Percentiles rank a stretch among this genome's conserved stretches.
phyloP scores from a whole-genome alignment of 2,329 filamentous ascomycete genomes.

The Mycosphaerelloides madeirae region DNA sequence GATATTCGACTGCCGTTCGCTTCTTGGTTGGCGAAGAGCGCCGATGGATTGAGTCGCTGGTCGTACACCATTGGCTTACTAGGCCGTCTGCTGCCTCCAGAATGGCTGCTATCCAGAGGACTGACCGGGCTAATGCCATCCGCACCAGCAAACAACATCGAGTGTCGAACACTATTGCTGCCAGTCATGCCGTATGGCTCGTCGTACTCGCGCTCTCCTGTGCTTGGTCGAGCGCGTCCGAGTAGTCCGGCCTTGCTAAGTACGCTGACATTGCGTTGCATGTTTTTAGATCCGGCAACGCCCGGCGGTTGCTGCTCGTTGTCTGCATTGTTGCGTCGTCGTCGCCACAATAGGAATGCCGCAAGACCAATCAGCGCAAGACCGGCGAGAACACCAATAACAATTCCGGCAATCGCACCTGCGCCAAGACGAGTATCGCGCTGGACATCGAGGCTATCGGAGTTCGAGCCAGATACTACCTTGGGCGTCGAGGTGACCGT shows the following conservation, averaged over 20 bases:
- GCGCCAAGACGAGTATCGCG: slow-evolving; percentile 31
- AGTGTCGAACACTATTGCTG: slow-evolving; percentile 31
- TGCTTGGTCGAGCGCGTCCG: slow-evolving; percentile 22
- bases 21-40: slow-evolving; percentile 40
- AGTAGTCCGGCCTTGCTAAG: slow-evolving; percentile 46
- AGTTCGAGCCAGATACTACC: slow-evolving; percentile 11
- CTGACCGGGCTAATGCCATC: slow-evolving; percentile 29
- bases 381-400: slow-evolving; percentile 39
- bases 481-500: slow-evolving; percentile 41
- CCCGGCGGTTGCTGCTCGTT: slow-evolving; percentile 13
- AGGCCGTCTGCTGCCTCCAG: slow-evolving; percentile 29
- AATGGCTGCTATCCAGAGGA: slow-evolving; percentile 27
- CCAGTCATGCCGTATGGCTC: slow-evolving; percentile 19
- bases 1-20: slow-evolving; percentile 45
- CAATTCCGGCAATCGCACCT: slow-evolving; percentile 41
- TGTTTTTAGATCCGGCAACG: slow-evolving; percentile 8
- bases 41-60: slow-evolving; percentile 46
- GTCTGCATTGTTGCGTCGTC: slow-evolving; percentile 20
- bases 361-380: slow-evolving; percentile 36
- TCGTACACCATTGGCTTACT: slow-evolving; percentile 46
- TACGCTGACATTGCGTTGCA: slow-evolving; percentile 42
- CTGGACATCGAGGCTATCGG: slow-evolving; percentile 18
- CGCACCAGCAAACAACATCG: slow-evolving; percentile 26
- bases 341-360: slow-evolving; percentile 38
- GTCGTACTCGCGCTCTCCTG: slow-evolving; percentile 26